Evolutionary conservation across 768 basidiomycete genomes (phyloP).

Genomic region (Tylopilus plumbeoviolaceoides): DNA sequence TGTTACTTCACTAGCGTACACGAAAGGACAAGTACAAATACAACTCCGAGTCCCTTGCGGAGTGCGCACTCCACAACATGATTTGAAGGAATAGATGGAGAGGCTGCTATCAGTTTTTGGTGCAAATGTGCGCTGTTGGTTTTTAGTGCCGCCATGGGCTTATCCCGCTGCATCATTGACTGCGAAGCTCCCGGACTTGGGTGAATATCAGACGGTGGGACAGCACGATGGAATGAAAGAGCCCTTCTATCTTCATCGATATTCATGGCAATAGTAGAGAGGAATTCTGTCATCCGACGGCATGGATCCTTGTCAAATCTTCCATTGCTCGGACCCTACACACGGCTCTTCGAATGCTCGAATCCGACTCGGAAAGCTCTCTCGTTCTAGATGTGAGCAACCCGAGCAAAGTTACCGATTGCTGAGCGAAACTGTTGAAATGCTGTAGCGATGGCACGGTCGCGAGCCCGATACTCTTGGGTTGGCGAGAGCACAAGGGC

Average conservation of each 20-base stretch:
- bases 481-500: no score
- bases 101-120: not conserved
- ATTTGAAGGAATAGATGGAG: not conserved
- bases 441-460: slow-evolving; percentile 9
- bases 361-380: no score
- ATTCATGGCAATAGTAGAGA: not conserved
- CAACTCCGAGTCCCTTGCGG: no score
- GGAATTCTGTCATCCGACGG: slow-evolving; percentile 11
- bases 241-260: slow-evolving; percentile 1
- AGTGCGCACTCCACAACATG: not conserved
- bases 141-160: not conserved
- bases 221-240: not conserved
- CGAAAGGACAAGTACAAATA: no score
- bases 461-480: no score
- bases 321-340: no score
- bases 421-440: slow-evolving; percentile 8
- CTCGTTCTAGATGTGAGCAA: no score
- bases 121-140: not conserved
- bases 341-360: no score
- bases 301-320: slow-evolving; percentile 28
- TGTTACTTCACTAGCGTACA: no score
- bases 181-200: not conserved
- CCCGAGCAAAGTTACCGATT: slow-evolving; percentile 9
- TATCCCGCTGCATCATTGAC: slow-evolving; percentile 5
- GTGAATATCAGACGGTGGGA: slow-evolving; percentile 1